Conservation (phyloP, 148 eudicot species). For the Selenicereus undatus region DNA sequence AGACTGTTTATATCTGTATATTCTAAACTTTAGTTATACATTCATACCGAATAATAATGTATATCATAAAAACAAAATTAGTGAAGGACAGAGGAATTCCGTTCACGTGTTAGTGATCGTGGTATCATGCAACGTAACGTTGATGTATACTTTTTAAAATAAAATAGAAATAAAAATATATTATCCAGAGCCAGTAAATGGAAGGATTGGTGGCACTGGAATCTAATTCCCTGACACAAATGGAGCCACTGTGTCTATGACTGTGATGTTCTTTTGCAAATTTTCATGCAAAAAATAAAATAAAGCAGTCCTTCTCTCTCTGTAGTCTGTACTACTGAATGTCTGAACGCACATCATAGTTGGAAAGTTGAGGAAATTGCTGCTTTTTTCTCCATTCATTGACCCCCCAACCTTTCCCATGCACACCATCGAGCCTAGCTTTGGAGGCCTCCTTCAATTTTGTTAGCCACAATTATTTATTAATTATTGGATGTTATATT, state of each 20-base stretch:
- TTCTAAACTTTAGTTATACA: too few species aligned
- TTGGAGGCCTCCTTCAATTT: background rate
- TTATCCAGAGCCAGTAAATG: background rate
- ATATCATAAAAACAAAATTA: too few species aligned
- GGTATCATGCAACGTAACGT: constrained; percentile 26
- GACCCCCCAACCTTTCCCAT: constrained; percentile 23
- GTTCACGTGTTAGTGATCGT: constrained; percentile 22
- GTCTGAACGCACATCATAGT: constrained; percentile 16
- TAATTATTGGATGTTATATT: too few species aligned
- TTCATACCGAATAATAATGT: too few species aligned
- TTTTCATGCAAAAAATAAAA: constrained; percentile 30
- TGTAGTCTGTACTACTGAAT: too few species aligned
- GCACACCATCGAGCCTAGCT: background rate
- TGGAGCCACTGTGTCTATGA: constrained; percentile 17
- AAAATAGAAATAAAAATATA: background rate
- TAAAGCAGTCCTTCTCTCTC: constrained; percentile 18
- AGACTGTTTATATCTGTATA: too few species aligned
- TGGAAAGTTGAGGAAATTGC: constrained; percentile 31
- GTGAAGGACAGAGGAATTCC: too few species aligned
- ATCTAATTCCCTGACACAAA: constrained; percentile 43
- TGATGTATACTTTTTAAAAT: background rate
- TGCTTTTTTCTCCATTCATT: constrained; percentile 31
- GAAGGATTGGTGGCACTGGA: constrained; percentile 35
- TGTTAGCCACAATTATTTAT: background rate
- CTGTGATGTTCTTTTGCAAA: constrained; percentile 21